Evolutionary conservation across 2,329 filamentous ascomycete species (phyloP), one percentile per base, ranked within the genome.

Genomic region (Pseudogymnoascus sp.): DNA sequence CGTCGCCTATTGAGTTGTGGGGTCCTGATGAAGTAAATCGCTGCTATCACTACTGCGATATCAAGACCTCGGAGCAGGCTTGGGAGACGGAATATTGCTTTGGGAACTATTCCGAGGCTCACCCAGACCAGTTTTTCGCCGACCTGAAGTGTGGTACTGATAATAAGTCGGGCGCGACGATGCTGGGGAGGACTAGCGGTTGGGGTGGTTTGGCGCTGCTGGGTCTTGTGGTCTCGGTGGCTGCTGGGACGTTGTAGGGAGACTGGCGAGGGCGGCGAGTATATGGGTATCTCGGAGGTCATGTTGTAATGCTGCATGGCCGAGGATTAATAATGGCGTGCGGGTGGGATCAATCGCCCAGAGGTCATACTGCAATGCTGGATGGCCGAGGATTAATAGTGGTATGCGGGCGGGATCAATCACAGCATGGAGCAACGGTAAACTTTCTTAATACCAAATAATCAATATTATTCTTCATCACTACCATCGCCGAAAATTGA

Each of bases 401-500:
- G n/a, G 5, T n/a, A 2, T 3, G 45, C 5, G 45, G 26, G 26
- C 26, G 45, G 15, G 30, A 19, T 33, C 5, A 30, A 52, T 52
- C 45, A 52, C 9, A 19, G 45, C 15, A 18, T 18, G 13, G 5
- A 52, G 45, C 26, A 52, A 52, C 26, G 26, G 15, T 6, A n/a
- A 30, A 33, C 5, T 18, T 52, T 13, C 4, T 33, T 30, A 26
- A 33, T 52, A 52, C 0, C 10, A 18, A 19, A 55, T 55, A 57
- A 59, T 60, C 13, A 18, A 33, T 48, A 26, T 52, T 62, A 60
- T 21, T 70, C 69, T 41, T 90, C 88, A 66, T 90, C 88, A 64
- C 88, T 86, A 68, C 88, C 88, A 70, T 91, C 90, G 5, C 92
- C 92, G 79, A 97, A 97, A 28, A 97, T 91, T n/a, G 90, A 89